Evolutionary conservation across 2,329 filamentous ascomycete genomes (phyloP), one percentile per base, ranked within the genome.

Genomic region (Proliferodiscus dingleyae): DNA sequence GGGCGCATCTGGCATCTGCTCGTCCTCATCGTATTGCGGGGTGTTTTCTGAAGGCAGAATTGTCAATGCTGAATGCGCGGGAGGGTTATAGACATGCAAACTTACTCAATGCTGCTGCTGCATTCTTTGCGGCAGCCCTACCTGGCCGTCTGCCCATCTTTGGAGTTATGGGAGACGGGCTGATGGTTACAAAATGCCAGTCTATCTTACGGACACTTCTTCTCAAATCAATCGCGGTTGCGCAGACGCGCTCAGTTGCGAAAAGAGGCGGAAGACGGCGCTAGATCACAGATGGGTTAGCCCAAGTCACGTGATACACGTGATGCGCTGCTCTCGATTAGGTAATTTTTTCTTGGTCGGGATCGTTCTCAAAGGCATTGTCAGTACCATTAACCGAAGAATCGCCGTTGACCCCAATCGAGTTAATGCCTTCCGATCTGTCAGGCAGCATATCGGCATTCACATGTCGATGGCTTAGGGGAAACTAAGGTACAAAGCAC

Each of bases 101-200:
- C 72, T 61, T 67, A 77, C 73, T 73, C 55, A 77, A 64, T 53
- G 73, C 73, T 52, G 72, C 73, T 50, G 73, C 71, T 50, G 73
- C 73, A 61, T 71, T 72, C 64, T 72, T 75, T 37, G 73, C 73
- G 51, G 73, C 73, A 54, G 73, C 72, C 64, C 73, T 71, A 51
- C 73, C 73, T 53, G 73, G 74, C 61, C 73, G 67, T 63, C 71
- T 70, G 52, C 71, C 71, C 63, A 65, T 65, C 18, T 30, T 49
- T 28, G 23, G 22, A 21, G 21, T n/a, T n/a, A n/a, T 37, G 30
- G 32, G 10, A 23, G 30, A 16, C 22, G 22, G 19, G 26, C 24
- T 40, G 22, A 33, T 34, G 26, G 4, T 34, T 9, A 34, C n/a
- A n/a, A n/a, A n/a, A n/a, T n/a, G n/a, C n/a, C n/a, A n/a, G n/a